Conservation (phyloP, 306 rosid genomes). For the Purshia tridentata region DNA sequence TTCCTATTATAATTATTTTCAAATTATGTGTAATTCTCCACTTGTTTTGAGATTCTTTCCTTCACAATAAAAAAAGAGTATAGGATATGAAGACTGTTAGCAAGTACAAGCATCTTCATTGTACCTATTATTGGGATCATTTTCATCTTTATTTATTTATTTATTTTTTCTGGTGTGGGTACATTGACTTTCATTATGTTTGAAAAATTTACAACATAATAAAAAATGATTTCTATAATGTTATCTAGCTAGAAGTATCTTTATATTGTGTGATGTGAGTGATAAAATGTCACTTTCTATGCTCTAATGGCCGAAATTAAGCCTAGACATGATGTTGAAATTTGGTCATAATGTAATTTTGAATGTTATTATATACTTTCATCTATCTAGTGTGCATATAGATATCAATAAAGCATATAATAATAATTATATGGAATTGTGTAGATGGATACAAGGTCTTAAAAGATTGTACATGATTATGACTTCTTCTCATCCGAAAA, state of each 20-base stretch:
- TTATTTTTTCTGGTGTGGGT: too few relatives aligned
- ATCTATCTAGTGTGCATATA: background rate
- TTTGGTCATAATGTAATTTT: background rate
- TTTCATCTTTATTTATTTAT: too few relatives aligned
- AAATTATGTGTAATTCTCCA: too few relatives aligned
- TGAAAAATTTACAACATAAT: too few relatives aligned
- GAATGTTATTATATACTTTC: background rate
- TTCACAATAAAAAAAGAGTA: too few relatives aligned
- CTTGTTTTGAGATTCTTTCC: too few relatives aligned
- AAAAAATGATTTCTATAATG: background rate
- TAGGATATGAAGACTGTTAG: too few relatives aligned
- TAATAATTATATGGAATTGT: background rate
- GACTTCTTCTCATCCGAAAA: background rate
- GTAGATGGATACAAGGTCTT: background rate
- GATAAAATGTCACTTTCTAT: background rate
- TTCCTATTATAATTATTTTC: too few relatives aligned
- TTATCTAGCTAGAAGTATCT: background rate
- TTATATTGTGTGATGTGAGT: background rate
- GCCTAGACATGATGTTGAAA: background rate
- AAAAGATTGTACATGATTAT: background rate
- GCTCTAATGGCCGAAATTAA: background rate
- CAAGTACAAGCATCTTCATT: too few relatives aligned
- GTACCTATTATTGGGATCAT: too few relatives aligned
- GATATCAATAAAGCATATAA: background rate
- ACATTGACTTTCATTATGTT: too few relatives aligned